Base-by-base conservation (phyloP, 2,329 filamentous ascomycete genomes). In the Niveomyces coronatus region DNA sequence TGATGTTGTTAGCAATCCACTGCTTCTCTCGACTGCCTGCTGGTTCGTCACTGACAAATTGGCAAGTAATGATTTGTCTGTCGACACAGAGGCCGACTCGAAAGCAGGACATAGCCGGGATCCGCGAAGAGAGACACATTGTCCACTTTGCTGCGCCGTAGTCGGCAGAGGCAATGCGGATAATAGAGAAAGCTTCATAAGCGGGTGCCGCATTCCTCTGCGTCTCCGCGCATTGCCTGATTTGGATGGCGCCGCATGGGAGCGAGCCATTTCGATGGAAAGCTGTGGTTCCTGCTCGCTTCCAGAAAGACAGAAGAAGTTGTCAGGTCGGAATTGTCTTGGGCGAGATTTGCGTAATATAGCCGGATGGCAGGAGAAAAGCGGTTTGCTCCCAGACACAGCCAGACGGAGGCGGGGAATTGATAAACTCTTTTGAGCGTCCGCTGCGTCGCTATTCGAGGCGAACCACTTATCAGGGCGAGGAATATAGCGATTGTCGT, bases 21-120 rank as follows among this genome's bases (percentile, higher is more conserved):
- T n/a, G n/a, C n/a, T n/a, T n/a, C n/a, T n/a, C n/a, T n/a, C n/a
- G n/a, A n/a, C n/a, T n/a, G n/a, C n/a, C n/a, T n/a, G n/a, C n/a
- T n/a, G n/a, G n/a, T n/a, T n/a, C n/a, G n/a, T n/a, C 16, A 18
- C 10, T 32, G 69, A 85, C 82, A 82, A 88, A 43, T 74, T 63
- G 19, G 69, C 69, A 33, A 72, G 66, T 44, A 85, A 53, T 40
- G 56, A 61, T 30, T 62, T 61, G 53, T 72, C 69, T 23, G 75
- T 82, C 22, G 82, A 85, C 44, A 93, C 68, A 1, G 82, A 86
- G 6, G 84, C 76, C 28, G 70, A 67, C 55, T 72, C 69, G 57
- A 87, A 93, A 3, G 84, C 82, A 32, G 79, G 68, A 59, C 85
- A 93, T 39, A 70, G 61, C 5, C 68, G 79, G 22, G 85, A 89